Evolutionary conservation across 768 basidiomycete genomes (phyloP).

Genomic region (Pleurotus giganteus): DNA sequence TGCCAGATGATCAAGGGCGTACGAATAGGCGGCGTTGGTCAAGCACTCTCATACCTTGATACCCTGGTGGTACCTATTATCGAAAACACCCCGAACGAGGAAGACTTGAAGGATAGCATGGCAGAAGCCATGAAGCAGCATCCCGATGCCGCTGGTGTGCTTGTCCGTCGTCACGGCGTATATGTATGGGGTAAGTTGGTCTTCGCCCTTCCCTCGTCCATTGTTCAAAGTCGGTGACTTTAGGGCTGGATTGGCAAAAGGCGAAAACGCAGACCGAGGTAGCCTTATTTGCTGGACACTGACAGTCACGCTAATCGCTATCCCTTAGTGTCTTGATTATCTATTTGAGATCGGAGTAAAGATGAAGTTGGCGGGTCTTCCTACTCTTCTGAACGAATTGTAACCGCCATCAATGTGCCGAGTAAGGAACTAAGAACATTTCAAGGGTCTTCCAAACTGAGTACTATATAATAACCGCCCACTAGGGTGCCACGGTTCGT

Average conservation of each 20-base stretch:
- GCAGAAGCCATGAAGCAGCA: slow-evolving; percentile 78
- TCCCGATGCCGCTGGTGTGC: slow-evolving; percentile 74
- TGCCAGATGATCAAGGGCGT: slow-evolving; percentile 90
- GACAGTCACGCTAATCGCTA: slow-evolving; percentile 10
- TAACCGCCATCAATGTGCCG: too few species aligned
- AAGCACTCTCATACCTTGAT: slow-evolving; percentile 79
- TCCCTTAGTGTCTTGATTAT: slow-evolving; percentile 77
- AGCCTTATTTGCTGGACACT: slow-evolving; percentile 3
- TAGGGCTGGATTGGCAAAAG: slow-evolving; percentile 78
- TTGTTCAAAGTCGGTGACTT: slow-evolving; percentile 11
- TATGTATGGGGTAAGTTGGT: slow-evolving; percentile 77
- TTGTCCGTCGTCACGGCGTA: slow-evolving; percentile 77
- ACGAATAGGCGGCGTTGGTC: slow-evolving; percentile 70
- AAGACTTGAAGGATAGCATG: slow-evolving; percentile 88
- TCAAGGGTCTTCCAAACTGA: too few species aligned
- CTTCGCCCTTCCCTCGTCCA: background rate
- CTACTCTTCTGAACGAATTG: slow-evolving; percentile 37
- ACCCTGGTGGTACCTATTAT: slow-evolving; percentile 86
- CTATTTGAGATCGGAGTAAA: slow-evolving; percentile 86
- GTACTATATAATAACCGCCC: too few species aligned
- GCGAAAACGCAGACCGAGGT: slow-evolving; percentile 89
- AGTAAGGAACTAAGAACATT: too few species aligned
- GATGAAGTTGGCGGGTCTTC: slow-evolving; percentile 66
- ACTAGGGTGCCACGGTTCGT: too few species aligned
- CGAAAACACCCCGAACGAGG: slow-evolving; percentile 88